Conservation (phyloP, 2,329 filamentous ascomycete genomes). For the Talaromyces albobiverticillius region DNA sequence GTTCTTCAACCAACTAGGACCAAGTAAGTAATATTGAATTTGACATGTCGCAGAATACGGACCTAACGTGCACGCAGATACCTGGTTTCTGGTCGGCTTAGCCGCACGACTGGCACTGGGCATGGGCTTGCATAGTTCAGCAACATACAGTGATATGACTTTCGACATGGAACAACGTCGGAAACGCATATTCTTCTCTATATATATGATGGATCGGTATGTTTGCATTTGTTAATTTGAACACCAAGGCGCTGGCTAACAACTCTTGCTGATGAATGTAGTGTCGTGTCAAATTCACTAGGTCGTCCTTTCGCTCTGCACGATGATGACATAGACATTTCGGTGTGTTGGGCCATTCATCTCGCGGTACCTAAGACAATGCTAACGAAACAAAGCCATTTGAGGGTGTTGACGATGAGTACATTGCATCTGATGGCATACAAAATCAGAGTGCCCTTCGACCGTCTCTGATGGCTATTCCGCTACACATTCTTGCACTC, state of each 20-base stretch:
- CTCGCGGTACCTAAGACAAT: background rate
- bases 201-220: slow-evolving; percentile 50
- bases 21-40: slow-evolving; percentile 32
- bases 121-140: slow-evolving; percentile 40
- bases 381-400: slow-evolving; percentile 31
- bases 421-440: slow-evolving; percentile 25
- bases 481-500: slow-evolving; percentile 42
- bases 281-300: slow-evolving; percentile 44
- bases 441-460: slow-evolving; percentile 23
- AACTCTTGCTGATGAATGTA: slow-evolving; percentile 15
- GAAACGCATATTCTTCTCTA: slow-evolving; percentile 46
- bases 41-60: background rate
- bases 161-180: slow-evolving; percentile 33
- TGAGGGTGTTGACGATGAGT: slow-evolving; percentile 35
- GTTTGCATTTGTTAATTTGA: background rate
- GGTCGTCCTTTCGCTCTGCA: slow-evolving; percentile 47
- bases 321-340: slow-evolving; percentile 46
- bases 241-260: background rate
- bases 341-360: slow-evolving; percentile 20
- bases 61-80: slow-evolving; percentile 29
- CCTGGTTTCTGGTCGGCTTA: slow-evolving; percentile 47
- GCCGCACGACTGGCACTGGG: slow-evolving; percentile 45
- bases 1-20: slow-evolving; percentile 49
- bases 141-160: slow-evolving; percentile 33
- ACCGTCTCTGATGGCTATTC: slow-evolving; percentile 39